Percentiles rank a stretch among this genome's conserved stretches.
Evolutionary conservation across 345 rosid genomes (phyloP).

Genomic region (Bretschneidera sinensis): DNA sequence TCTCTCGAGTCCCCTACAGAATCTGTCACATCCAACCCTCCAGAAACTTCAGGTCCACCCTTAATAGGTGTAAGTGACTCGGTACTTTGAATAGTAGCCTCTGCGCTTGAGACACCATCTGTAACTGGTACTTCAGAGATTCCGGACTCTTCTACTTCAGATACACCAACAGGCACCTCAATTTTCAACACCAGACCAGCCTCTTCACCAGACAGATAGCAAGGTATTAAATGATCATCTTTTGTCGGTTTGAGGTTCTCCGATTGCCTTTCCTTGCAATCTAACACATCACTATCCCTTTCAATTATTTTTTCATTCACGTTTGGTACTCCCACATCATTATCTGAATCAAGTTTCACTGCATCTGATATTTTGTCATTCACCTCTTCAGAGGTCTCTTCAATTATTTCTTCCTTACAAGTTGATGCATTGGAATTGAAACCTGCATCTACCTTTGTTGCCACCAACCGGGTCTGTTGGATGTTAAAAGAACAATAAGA

Average conservation of each 20-base stretch:
- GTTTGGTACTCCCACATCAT: constrained; percentile 19
- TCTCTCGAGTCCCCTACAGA: too few relatives aligned
- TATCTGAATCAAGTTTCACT: constrained; percentile 9
- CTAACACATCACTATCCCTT: constrained; percentile 22
- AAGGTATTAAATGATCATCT: constrained; percentile 17
- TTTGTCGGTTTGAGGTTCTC: constrained; percentile 17
- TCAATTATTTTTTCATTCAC: constrained; percentile 17
- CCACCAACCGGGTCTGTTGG: constrained; percentile 16
- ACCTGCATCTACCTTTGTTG: constrained; percentile 17
- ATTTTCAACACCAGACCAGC: constrained; percentile 13
- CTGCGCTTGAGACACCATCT: constrained; percentile 15
- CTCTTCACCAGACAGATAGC: constrained; percentile 23
- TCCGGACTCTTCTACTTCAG: too few relatives aligned
- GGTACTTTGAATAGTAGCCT: constrained; percentile 15
- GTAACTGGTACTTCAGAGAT: constrained; percentile 19
- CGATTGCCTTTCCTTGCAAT: constrained; percentile 17
- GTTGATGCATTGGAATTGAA: constrained; percentile 14
- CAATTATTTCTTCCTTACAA: constrained; percentile 22
- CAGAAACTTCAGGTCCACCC: too few relatives aligned
- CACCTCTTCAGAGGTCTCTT: constrained; percentile 24
- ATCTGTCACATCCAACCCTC: too few relatives aligned
- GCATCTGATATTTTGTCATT: constrained; percentile 22
- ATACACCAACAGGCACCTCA: constrained; percentile 22
- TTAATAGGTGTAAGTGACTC: constrained; percentile 22
- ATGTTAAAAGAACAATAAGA: constrained; percentile 14